phyloP scores from a whole-genome alignment of 306 rosid species.

The Acmispon strigosus region DNA sequence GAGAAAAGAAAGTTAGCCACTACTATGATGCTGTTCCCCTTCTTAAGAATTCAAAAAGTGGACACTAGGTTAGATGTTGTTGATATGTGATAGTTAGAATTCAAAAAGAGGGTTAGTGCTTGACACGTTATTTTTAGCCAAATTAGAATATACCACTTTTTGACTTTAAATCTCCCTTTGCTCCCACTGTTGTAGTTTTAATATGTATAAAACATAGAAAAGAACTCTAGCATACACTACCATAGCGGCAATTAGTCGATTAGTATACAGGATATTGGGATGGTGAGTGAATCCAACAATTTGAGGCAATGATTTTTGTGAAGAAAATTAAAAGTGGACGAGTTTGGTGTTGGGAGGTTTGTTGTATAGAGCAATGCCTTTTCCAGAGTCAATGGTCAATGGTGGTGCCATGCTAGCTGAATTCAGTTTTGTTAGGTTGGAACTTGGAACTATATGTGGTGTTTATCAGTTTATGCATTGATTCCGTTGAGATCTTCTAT shows the following conservation, averaged over 20 bases:
- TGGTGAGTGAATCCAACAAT: not conserved
- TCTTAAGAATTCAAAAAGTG: conserved; percentile 9
- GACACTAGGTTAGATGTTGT: conserved; percentile 6
- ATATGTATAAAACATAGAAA: no score
- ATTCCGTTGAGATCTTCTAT: not conserved
- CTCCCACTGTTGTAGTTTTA: no score
- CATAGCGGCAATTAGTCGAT: not conserved
- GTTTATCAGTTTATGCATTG: not conserved
- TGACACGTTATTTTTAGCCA: no score
- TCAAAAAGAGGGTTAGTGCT: no score
- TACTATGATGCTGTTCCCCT: conserved; percentile 28
- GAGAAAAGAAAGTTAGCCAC: conserved; percentile 4
- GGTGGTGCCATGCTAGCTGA: not conserved
- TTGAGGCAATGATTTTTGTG: conserved; percentile 8
- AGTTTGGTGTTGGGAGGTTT: not conserved
- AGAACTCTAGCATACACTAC: not conserved
- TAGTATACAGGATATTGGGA: not conserved
- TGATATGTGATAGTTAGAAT: not conserved
- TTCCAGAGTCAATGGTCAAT: conserved; percentile 2
- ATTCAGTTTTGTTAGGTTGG: not conserved
- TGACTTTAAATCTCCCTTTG: no score
- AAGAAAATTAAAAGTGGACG: not conserved
- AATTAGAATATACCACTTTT: no score
- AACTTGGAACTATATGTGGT: not conserved
- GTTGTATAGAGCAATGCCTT: not conserved